These are phyloP conservation scores for Azolla pinnata DNA, from an alignment of 75 land plant species.

Conservation along the genomic window DNA sequence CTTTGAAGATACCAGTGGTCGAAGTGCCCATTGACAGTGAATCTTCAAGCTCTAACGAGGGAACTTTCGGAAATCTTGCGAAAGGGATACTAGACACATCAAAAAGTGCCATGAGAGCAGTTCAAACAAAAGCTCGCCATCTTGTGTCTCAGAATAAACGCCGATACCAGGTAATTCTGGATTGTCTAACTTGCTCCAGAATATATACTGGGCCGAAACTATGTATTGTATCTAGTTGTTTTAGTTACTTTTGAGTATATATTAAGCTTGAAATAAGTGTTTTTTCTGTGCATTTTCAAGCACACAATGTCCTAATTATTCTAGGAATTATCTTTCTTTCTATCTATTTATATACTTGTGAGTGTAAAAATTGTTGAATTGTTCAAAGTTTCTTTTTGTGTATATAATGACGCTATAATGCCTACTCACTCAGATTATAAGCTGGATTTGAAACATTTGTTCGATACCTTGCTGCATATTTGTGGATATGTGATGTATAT, in stretches of 20 bases:
- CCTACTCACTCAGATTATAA: too few relatives aligned
- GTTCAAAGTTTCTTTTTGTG: too few relatives aligned
- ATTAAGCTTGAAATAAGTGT: neutral
- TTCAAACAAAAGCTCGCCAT: constrained; percentile 84
- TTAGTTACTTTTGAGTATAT: too few relatives aligned
- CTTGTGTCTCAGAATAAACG: constrained; percentile 94
- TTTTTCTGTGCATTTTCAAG: neutral
- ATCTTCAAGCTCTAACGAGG: constrained; percentile 33
- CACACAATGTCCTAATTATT: too few relatives aligned
- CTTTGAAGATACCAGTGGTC: constrained; percentile 33
- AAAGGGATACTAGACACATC: constrained; percentile 86
- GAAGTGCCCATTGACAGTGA: constrained; percentile 31
- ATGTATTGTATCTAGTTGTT: too few relatives aligned
- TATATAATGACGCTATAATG: too few relatives aligned
- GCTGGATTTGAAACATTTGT: too few relatives aligned
- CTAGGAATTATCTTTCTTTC: neutral
- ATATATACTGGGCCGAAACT: too few relatives aligned
- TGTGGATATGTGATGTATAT: too few relatives aligned
- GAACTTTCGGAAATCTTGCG: constrained; percentile 58
- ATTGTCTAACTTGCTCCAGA: too few relatives aligned
- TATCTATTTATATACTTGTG: neutral
- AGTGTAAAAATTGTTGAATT: too few relatives aligned
- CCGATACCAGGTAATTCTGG: constrained; percentile 90
- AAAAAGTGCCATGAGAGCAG: constrained; percentile 74
- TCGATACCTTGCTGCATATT: too few relatives aligned